Base-by-base conservation (phyloP, 192 early-diverging fungal species). In the Geosiphon pyriformis region DNA sequence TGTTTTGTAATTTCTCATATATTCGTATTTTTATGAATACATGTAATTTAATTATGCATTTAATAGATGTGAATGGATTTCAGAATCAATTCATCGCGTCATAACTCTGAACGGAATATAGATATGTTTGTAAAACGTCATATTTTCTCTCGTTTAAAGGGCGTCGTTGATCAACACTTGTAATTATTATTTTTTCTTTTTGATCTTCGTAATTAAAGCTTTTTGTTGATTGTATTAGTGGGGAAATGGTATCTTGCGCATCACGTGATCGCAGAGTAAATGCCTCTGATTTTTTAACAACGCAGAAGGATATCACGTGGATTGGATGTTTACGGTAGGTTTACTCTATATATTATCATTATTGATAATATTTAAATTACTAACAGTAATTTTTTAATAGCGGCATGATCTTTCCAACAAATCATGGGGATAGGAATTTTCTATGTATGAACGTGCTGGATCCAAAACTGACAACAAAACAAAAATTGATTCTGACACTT, bases 311-410 rank as follows among this genome's bases (percentile, higher is more conserved):
- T 70, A 70, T 15, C 68, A 70, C 23, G 8, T 70, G 0, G 60
- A 65, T 17, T 70, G 68, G 68, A 70, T 70, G 34, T 70, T 70
- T 15, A 64, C 68, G 61, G 68, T 70, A 64, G 52, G 52, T 11
- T 55, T 53, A 35, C 32, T 65, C 53, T 32, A 53, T 27, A 66
- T 31, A n/a, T n/a, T n/a, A n/a, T n/a, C 11, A 2, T 56, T 66
- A 7, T 42, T 55, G 53, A 6, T 54, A 22, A 66, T 33, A 55
- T 25, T 56, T 20, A n/a, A n/a, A n/a, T n/a, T 20, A 15, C 42
- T 62, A 63, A 63, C 49, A 64, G 55, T 37, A 47, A 55, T 54
- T 12, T 12, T 12, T 54, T 20, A 12, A 54, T 15, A 63, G 68
- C 32, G 29, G 34, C 68, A 70, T 25, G 35, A 65, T 56, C 29